Base-by-base conservation (phyloP, 768 basidiomycete genomes). In the Sporobolomyces roseus region DNA sequence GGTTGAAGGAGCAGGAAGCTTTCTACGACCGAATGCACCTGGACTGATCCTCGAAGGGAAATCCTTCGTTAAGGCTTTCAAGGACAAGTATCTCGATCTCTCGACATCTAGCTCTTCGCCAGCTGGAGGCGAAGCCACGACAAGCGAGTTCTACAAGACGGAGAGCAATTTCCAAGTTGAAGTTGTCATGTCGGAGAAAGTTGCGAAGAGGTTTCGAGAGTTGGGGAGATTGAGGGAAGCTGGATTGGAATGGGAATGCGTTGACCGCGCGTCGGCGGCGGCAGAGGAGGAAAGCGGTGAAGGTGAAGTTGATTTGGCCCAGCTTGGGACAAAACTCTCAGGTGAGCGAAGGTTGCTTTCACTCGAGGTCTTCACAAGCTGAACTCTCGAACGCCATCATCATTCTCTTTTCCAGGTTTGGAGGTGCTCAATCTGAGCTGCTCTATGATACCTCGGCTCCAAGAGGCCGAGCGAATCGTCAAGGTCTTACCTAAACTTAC, bases 101-200 rank as follows among this genome's bases (percentile, higher is more conserved):
- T n/a, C n/a, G n/a, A n/a, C n/a, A n/a, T n/a, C n/a, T n/a, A n/a
- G n/a, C n/a, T n/a, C n/a, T n/a, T n/a, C n/a, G n/a, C n/a, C n/a
- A n/a, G n/a, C n/a, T n/a, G n/a, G n/a, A n/a, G n/a, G n/a, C n/a
- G n/a, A n/a, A n/a, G n/a, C 82, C 59, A 88, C 93, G 78, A 85
- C 79, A 30, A 83, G 91, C 50, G 71, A 86, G 16, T 81, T 94
- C 32, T 91, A 91, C 33, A 90, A 90, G 2, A 93, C 93, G 29
- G 83, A 84, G 58, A 88, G 89, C 33, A 82, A 85, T 6, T 93
- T 98, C 72, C 81, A 88, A 71, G 90, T 98, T 17, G 89, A 93
- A 78, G 91, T 90, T 6, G 88, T 92, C 5, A 83, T 85, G 51
- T 80, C 96, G 32, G 87, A 90, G 75, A 90, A 87, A 77, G 85